Evolutionary conservation across 2,329 filamentous ascomycete species (phyloP), one percentile per base, ranked within the genome.

Genomic region (Fulvia fulva): DNA sequence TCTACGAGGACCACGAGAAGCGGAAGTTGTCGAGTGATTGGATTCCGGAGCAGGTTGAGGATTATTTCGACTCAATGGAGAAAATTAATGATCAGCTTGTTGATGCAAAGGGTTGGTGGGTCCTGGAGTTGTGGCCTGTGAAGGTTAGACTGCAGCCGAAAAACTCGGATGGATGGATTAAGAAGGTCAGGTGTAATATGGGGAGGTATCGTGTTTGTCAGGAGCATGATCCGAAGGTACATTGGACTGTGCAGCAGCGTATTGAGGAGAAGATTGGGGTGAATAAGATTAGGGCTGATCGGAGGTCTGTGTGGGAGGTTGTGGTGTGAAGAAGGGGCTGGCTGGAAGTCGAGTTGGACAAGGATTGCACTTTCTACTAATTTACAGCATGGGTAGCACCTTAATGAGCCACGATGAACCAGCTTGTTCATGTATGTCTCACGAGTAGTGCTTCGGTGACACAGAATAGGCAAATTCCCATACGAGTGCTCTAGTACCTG

Each of bases 51-150:
- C 70, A 73, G 44, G 70, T 71, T 5, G 77, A 79, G 66, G 75
- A 78, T 55, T 73, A 74, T 60, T 78, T 78, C 51, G 77, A 79
- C 57, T 67, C 72, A 4, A 57, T 75, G n/a, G 65, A 72, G n/a
- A 66, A 68, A 0, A 68, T 77, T 49, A 77, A 77, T 49, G 77
- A 79, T 53, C 72, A 75, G 60, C 67, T 78, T 2, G 66, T 58
- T 1, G 51, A 70, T 11, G 71, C 72, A 0, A 76, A 72, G 50
- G 62, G 63, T 3, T 79, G 77, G 77, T 79, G 77, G 77, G 59
- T 77, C 3, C 66, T 78, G 1, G 77, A 79, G 59, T 58, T 76
- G 19, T 77, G 73, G 74, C 77, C 76, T 0, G 68, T 78, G 8
- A 75, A 78, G 56, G 68, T 78, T 2, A 63, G 70, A 1, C 54